These are phyloP conservation scores for Fonsecaea pedrosoi DNA, from an alignment of 2,329 filamentous ascomycete genomes.

Conservation along the genomic window DNA sequence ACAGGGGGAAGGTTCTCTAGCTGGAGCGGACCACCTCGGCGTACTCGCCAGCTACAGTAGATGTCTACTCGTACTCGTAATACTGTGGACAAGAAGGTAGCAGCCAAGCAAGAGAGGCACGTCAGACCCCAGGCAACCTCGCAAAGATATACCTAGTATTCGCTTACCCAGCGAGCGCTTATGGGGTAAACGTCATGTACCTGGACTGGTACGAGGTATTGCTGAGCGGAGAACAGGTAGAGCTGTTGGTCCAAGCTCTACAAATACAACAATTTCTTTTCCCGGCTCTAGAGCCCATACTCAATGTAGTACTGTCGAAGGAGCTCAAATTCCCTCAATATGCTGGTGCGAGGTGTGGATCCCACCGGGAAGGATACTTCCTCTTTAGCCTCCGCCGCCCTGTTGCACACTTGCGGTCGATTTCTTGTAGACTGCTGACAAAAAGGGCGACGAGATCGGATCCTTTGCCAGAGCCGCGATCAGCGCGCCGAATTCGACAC, in stretches of 20 bases:
- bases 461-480: background rate
- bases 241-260: constrained; percentile 1
- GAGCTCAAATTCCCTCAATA: constrained; percentile 4
- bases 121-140: background rate
- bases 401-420: background rate
- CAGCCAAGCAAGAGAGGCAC: background rate
- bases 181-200: background rate
- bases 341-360: background rate
- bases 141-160: background rate
- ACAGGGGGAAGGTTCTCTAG: background rate
- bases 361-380: constrained; percentile 2
- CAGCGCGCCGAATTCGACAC: background rate
- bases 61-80: too few species aligned
- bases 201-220: too few species aligned
- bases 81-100: background rate
- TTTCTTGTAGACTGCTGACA: background rate
- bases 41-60: too few species aligned
- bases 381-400: constrained; percentile 1
- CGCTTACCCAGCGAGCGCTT: background rate
- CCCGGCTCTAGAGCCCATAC: background rate
- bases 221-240: background rate
- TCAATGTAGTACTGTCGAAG: background rate
- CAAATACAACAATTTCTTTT: background rate
- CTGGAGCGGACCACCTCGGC: too few species aligned
- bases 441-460: constrained; percentile 1